Evolutionary conservation across 768 basidiomycete genomes (phyloP), one percentile per base, ranked within the genome.

Genomic region (Amanita rimosa): DNA sequence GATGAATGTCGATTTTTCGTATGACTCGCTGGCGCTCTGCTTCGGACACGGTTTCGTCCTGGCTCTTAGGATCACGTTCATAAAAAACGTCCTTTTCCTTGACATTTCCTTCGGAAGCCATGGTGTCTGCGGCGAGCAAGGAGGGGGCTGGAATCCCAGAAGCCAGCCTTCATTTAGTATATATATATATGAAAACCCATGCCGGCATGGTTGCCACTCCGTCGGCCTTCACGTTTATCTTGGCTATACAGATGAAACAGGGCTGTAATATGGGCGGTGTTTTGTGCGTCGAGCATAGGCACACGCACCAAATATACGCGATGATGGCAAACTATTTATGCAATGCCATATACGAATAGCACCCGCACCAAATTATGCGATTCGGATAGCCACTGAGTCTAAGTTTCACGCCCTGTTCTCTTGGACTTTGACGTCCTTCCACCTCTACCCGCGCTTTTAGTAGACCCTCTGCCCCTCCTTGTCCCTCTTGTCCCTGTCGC

Each of bases 1-100:
- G 53, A 51, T 73, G 70, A 51, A 60, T 57, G 53, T 75, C 73
- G 26, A 74, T 53, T 54, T 74, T 75, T 21, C 70, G 62, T 39
- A 74, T 52, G 14, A 66, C 55, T 35, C 57, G 55, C 46, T 57
- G 50, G 45, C 53, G 49, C 45, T 64, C 59, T 21, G 24, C 39
- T 7, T 49, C 48, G 14, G 39, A 27, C n/a, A 16, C 31, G 13
- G 26, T 29, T n/a, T 24, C 41, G 21, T 50, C 22, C 17, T 44
- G n/a, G 11, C 3, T n/a, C 16, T 13, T 22, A 6, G 22, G 8
- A 7, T 43, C 33, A 3, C n/a, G 49, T 33, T 44, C 29, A 29
- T 16, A 6, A 8, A 33, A 26, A 13, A 26, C 16, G 2, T 33
- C 22, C 13, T 33, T 42, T 10, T 42, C 26, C n/a, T 17, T 24